Conservation (phyloP, 2,329 filamentous ascomycete species). For the Aspergillus fructus region DNA sequence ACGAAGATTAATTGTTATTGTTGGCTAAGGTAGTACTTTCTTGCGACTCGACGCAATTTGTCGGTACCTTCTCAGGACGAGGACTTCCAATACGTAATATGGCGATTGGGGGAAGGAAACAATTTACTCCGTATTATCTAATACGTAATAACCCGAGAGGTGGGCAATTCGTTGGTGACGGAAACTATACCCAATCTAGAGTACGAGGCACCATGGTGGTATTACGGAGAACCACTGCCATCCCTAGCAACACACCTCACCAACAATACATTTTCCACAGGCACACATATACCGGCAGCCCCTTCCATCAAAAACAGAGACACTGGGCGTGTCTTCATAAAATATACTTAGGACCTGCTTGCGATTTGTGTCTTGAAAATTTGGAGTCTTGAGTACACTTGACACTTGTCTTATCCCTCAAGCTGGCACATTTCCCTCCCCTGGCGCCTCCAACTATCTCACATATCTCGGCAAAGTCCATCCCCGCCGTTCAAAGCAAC, state of each 20-base stretch:
- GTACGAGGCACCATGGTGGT: neutral
- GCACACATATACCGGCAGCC: neutral
- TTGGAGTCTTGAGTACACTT: neutral
- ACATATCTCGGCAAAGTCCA: neutral
- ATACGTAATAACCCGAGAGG: neutral
- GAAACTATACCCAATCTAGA: conserved; percentile 8
- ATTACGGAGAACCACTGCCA: neutral
- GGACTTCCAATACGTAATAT: neutral
- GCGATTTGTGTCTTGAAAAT: neutral
- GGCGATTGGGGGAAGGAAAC: neutral
- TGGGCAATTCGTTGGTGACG: neutral
- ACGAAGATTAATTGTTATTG: neutral
- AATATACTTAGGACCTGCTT: neutral
- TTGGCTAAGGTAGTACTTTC: neutral
- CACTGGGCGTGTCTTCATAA: neutral
- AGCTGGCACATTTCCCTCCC: neutral
- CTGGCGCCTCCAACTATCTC: neutral
- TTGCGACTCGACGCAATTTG: too few species aligned
- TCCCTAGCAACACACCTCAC: conserved; percentile 2
- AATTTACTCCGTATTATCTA: too few species aligned
- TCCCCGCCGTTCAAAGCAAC: neutral
- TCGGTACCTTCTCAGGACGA: too few species aligned
- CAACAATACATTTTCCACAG: neutral
- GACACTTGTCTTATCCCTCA: neutral
- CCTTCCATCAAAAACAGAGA: neutral